Conservation (phyloP, 805 yeast species). For the Allodekkera sacchari region DNA sequence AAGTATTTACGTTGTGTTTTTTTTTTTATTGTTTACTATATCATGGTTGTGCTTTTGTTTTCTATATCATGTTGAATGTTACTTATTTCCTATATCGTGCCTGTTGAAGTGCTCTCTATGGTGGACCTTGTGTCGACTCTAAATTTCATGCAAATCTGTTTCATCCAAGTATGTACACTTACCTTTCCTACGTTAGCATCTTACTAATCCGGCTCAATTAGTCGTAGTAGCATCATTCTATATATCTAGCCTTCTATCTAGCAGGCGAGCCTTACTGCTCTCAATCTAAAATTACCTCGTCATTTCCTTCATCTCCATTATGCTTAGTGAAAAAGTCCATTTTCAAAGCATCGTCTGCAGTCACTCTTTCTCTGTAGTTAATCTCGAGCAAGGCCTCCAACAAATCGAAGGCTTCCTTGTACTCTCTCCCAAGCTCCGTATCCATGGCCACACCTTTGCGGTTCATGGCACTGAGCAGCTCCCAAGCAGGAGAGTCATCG, state of each 20-base stretch:
- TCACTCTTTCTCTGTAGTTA: constrained; percentile 48
- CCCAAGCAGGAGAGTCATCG: constrained; percentile 62
- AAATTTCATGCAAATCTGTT: too few relatives aligned
- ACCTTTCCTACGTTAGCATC: too few relatives aligned
- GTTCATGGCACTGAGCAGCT: constrained; percentile 45
- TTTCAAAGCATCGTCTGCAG: constrained; percentile 48
- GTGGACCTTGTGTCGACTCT: too few relatives aligned
- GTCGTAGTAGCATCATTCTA: background rate
- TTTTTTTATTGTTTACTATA: too few relatives aligned
- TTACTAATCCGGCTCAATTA: too few relatives aligned
- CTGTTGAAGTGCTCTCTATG: too few relatives aligned
- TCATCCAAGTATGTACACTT: too few relatives aligned
- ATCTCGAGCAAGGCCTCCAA: constrained; percentile 48
- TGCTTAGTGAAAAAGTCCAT: constrained; percentile 51
- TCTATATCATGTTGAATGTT: too few relatives aligned
- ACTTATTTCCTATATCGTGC: too few relatives aligned
- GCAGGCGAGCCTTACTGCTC: too few relatives aligned
- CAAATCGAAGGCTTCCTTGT: constrained; percentile 43
- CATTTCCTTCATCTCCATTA: constrained; percentile 9
- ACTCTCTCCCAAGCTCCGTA: constrained; percentile 29
- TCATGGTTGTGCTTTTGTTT: too few relatives aligned
- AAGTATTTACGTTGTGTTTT: too few relatives aligned
- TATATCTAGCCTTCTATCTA: constrained; percentile 1
- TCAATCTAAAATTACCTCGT: constrained; percentile 18
- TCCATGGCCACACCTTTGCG: constrained; percentile 29